phyloP scores from a whole-genome alignment of 768 basidiomycete species.

The Tulasnella sp. region DNA sequence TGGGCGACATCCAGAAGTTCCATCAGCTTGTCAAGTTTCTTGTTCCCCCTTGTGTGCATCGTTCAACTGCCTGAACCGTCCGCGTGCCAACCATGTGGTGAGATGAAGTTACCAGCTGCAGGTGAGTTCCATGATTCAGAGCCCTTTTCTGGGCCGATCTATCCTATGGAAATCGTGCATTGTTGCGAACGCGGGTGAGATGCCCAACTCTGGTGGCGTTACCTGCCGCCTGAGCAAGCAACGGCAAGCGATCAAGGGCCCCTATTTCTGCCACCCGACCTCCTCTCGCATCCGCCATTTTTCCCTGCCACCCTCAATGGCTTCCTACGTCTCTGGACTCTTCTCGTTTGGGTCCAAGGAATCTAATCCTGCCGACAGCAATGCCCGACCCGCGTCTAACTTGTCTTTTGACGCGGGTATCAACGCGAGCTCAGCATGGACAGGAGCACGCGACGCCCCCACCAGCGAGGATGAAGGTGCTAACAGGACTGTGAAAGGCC shows the following conservation, averaged over 20 bases:
- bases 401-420: slow-evolving; percentile 64
- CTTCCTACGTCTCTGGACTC: slow-evolving; percentile 2
- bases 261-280: not conserved
- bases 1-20: too few species aligned
- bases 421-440: slow-evolving; percentile 76
- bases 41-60: too few species aligned
- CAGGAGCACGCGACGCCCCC: slow-evolving; percentile 49
- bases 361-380: not conserved
- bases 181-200: too few species aligned
- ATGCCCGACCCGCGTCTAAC: not conserved
- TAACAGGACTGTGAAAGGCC: slow-evolving; percentile 36
- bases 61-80: too few species aligned
- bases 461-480: slow-evolving; percentile 30
- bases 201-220: not conserved
- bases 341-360: not conserved
- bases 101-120: too few species aligned
- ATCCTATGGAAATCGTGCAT: too few species aligned
- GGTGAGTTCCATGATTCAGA: too few species aligned
- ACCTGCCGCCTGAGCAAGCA: not conserved
- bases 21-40: too few species aligned
- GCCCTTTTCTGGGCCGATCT: too few species aligned
- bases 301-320: not conserved
- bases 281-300: not conserved
- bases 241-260: not conserved
- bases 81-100: too few species aligned